Base-by-base conservation (phyloP, 2,329 filamentous ascomycete species). In the Ceratocystiopsis sp. region DNA sequence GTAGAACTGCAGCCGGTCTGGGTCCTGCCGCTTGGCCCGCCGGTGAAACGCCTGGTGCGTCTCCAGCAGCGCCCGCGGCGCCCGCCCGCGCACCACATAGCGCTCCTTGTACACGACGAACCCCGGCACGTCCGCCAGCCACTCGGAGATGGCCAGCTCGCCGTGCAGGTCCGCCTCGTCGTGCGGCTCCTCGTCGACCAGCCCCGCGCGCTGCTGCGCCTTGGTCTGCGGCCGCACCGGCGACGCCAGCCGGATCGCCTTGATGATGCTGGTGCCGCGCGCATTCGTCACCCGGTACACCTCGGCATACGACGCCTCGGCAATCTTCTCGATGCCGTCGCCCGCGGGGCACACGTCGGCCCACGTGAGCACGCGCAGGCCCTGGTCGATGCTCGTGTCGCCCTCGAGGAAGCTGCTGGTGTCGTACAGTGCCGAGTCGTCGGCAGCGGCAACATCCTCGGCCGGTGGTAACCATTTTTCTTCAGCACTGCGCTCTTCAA, bases 81-180 rank as follows among this genome's bases (percentile, higher is more conserved):
- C 64, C 47, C 67, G 69, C 0, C 75, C 75, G 50, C 66, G 60
- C 1, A 78, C 69, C 29, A 78, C 58, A 45, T 78, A 76, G 9
- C 71, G 64, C 53, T 77, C 73, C 55, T 79, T 80, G 60, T 78
- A 79, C 16, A 75, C 64, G 32, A 78, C 73, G 47, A 78, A 80
- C 0, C 75, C 75, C 0, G 75, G 74, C 13, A 79, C 69, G 46
- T 75, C 73, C 16, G 75, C 72, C 16, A 80, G 60, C 61, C 69
- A 71, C 53, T 80, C 74, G 3, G 75, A 78, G 38, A 80, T 78
- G 40, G 66, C 63, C 18, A 80, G 61, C 52, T 80, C 75, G 19
- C 73, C 73, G 3, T 66, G 58, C 29, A 79, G 61, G 51, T 73
- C 70, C 1, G 63, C 62, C 46, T 71, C 68, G 2, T 60, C 58